Evolutionary conservation across 257 asterid genomes (phyloP).

Genomic region (Solanum raphanifolium): DNA sequence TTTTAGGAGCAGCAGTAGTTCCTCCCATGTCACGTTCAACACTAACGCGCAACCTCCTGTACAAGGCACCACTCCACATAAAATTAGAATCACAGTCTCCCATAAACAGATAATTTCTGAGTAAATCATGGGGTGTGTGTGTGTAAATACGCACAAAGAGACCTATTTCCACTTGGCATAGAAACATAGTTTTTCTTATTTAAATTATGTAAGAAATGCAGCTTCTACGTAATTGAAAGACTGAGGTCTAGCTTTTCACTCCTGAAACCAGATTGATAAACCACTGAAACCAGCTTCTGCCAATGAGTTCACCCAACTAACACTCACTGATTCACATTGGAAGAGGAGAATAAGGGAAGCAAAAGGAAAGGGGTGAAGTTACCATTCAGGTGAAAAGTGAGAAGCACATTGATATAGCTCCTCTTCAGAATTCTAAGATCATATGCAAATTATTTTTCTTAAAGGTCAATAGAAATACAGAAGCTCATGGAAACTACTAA

Average conservation of each 20-base stretch:
- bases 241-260: neutral
- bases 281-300: neutral
- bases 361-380: neutral
- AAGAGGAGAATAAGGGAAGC: neutral
- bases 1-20: slow-evolving; percentile 86
- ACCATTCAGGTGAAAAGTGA: neutral
- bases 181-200: neutral
- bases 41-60: slow-evolving; percentile 91
- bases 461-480: neutral
- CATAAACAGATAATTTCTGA: neutral
- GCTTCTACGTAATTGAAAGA: neutral
- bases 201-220: neutral
- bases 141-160: neutral
- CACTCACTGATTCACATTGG: neutral
- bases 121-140: neutral
- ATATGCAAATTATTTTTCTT: neutral
- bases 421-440: neutral
- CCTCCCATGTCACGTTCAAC: slow-evolving; percentile 97
- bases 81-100: neutral
- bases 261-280: neutral
- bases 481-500: neutral
- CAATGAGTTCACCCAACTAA: neutral
- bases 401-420: neutral
- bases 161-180: neutral
- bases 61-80: neutral